These are phyloP conservation scores for Akanthomyces lecanii DNA, from an alignment of 2,329 filamentous ascomycete species.

Conservation along the genomic window DNA sequence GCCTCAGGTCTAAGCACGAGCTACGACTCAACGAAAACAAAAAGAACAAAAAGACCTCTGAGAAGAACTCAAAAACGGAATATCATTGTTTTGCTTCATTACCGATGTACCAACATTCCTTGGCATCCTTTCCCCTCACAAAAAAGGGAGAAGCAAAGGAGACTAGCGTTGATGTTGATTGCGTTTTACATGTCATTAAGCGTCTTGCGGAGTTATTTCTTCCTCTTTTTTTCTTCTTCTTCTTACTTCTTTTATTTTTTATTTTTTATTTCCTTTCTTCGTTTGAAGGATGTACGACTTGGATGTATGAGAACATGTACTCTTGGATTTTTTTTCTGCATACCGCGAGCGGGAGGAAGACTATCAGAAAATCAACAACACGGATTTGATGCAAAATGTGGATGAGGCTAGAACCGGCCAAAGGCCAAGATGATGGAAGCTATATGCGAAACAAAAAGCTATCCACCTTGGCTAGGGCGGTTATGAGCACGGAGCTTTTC, in stretches of 20 bases:
- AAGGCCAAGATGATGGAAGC: not conserved
- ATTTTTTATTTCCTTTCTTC: constrained; percentile 12
- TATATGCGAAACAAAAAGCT: not conserved
- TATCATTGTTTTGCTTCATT: not conserved
- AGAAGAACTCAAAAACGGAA: not conserved
- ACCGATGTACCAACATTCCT: constrained; percentile 7
- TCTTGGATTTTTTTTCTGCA: constrained; percentile 13
- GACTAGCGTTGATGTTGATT: constrained; percentile 12
- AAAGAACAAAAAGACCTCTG: not conserved
- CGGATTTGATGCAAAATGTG: not conserved
- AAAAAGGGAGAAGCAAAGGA: not conserved
- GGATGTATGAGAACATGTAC: constrained; percentile 17
- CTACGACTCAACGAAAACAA: not conserved
- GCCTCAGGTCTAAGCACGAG: constrained; percentile 40
- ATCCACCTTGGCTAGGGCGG: not conserved
- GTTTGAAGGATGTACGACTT: constrained; percentile 18
- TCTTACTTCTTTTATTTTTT: not conserved
- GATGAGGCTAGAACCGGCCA: not conserved
- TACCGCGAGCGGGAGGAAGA: not conserved
- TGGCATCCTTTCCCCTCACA: not conserved
- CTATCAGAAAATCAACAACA: not conserved
- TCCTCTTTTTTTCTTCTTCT: not conserved
- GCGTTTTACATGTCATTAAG: constrained; percentile 9
- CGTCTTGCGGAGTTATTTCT: constrained; percentile 5
- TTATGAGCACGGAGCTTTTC: not conserved